Evolutionary conservation across 2,329 filamentous ascomycete genomes (phyloP), one percentile per base, ranked within the genome.

Genomic region (Fusarium sp.): DNA sequence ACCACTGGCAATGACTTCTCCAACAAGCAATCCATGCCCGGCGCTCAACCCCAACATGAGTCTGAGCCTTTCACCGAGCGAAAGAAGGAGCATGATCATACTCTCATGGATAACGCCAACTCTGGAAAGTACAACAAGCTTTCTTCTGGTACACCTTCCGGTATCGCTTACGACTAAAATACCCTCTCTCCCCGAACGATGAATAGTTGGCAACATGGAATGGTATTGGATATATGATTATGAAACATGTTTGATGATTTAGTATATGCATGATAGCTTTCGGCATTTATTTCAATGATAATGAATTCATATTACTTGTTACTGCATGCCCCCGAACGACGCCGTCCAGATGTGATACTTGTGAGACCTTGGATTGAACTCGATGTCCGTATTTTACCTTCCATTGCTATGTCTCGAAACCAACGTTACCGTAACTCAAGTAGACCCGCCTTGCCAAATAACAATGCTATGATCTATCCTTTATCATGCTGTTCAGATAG

Each of bases 71-170:
- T 52, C 18, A 16, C 24, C 10, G 34, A 53, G 24, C 24, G 10
- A 13, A 29, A 24, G 54, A 45, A 8, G 18, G 18, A 57, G 8
- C 3, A 34, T 41, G 18, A 55, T 7, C 54, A 52, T 6, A 55
- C 55, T 0, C 34, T 68, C 4, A 48, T 60, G 0, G 65, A 70
- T 1, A 58, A 67, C 3, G 71, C 70, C 6, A 73, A 73, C 8
- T 40, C 65, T 15, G 71, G 70, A 32, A 62, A 73, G 57, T 73
- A 73, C 20, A 73, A 73, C 22, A 64, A 59, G 3, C 68, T 73
- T 12, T 11, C 70, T 3, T 73, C 71, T 8, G 71, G 71, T 0
- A 73, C 71, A 4, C 71, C 71, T 0, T 73, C 71, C 1, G 71
- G 71, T 18, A 34, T 73, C 0, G 59, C 32, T 5, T 51, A 62